Evolutionary conservation across 805 yeast species (phyloP), one percentile per base, ranked within the genome.

Genomic region (Blastobotrys terrestris): DNA sequence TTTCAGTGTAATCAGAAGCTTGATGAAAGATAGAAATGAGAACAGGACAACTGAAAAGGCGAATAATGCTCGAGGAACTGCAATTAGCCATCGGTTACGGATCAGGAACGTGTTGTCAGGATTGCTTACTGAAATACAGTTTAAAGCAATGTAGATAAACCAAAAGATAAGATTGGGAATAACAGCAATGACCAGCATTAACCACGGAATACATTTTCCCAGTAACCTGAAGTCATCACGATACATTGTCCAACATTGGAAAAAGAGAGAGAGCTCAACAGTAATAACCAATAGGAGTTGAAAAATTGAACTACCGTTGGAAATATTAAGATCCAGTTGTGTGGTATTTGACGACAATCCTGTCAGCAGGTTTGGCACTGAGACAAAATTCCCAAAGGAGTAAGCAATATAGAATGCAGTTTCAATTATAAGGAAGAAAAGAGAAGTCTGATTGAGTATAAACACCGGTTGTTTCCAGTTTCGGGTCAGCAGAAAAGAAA

Each of bases 171-270:
- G 67, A 1, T 85, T 79, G 0, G 82, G 74, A 3, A 79, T 46
- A 0, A 83, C 86, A 20, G 84, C 69, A 0, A 70, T 56, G n/a
- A 1, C 83, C 78, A 39, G 78, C 54, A 2, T 53, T 44, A 22
- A 60, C 66, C 42, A 70, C 72, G 31, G 76, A 70, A n/a, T 74
- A 75, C 16, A 83, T 80, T 78, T 73, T 52, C 78, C 75, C 39
- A 58, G 22, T 18, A 26, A 20, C 13, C 51, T 46, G 11, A 26
- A 26, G 31, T 54, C 46, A n/a, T 65, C 65, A 14, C 61, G 54
- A 70, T 87, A 87, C 48, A 94, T 81, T 31, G 85, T 78, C 56
- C 73, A 76, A 6, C 86, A 78, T 69, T 92, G 98, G 63, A 81
- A 81, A 1, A 83, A 74, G 62, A 92, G 68, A 0, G 94, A 83